Evolutionary conservation across 805 yeast genomes (phyloP).

Genomic region (Zygosaccharomyces lentus): DNA sequence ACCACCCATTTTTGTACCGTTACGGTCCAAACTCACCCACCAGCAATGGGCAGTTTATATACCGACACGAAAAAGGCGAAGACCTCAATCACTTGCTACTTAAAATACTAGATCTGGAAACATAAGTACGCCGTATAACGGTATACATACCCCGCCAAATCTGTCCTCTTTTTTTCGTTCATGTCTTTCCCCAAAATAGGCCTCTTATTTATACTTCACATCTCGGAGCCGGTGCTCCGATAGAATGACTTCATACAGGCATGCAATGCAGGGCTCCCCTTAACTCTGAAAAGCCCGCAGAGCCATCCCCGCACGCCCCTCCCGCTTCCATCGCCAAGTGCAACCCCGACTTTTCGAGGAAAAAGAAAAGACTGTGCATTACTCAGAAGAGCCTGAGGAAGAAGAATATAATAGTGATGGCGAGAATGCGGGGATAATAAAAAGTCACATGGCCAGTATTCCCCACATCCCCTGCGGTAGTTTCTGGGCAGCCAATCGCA

Average conservation of each 20-base stretch:
- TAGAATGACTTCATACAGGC: not conserved
- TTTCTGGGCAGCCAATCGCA: not conserved
- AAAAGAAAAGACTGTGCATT: not conserved
- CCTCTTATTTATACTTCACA: not conserved
- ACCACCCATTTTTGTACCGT: not conserved
- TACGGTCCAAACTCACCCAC: too few relatives aligned
- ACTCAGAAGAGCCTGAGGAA: not conserved
- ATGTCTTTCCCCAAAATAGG: not conserved
- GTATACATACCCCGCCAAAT: not conserved
- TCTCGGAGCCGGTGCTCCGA: not conserved
- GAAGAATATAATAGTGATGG: not conserved
- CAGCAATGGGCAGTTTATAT: not conserved
- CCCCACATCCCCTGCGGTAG: not conserved
- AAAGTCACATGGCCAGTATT: not conserved
- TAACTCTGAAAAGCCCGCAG: not conserved
- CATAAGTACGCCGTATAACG: not conserved
- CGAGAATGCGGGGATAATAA: not conserved
- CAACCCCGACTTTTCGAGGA: not conserved
- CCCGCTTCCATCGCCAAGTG: not conserved
- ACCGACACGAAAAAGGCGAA: not conserved
- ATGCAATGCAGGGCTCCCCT: not conserved
- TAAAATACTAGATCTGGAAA: not conserved
- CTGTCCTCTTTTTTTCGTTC: not conserved
- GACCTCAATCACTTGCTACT: not conserved
- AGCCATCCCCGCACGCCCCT: not conserved